Percentiles rank a stretch among this genome's conserved stretches.
These are phyloP conservation scores for Juglanconis oblonga DNA, from an alignment of 2,329 filamentous ascomycete species.

Conservation along the genomic window DNA sequence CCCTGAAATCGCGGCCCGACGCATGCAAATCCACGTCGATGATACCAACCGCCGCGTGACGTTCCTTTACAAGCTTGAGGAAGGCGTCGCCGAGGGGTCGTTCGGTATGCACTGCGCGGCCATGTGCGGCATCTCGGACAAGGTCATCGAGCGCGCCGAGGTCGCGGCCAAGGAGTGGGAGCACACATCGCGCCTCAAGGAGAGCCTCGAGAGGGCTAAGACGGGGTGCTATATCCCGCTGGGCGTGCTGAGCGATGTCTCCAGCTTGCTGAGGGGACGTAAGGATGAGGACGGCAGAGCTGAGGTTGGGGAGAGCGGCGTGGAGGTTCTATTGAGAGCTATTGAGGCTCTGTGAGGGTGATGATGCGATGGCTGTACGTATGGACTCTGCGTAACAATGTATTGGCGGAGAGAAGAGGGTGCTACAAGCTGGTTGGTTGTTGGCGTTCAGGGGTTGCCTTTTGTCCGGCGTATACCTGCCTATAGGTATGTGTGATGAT, in stretches of 20 bases:
- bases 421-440: background rate
- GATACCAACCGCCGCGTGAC: constrained; percentile 82
- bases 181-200: constrained; percentile 85
- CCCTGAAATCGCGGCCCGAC: constrained; percentile 78
- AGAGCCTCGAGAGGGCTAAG: constrained; percentile 79
- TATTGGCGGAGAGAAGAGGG: background rate
- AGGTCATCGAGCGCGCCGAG: constrained; percentile 83
- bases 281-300: constrained; percentile 28
- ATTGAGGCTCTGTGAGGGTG: constrained; percentile 52
- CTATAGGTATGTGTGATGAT: background rate
- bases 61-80: constrained; percentile 91
- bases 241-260: constrained; percentile 83
- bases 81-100: constrained; percentile 90
- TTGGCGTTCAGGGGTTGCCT: background rate
- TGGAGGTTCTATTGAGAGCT: constrained; percentile 59
- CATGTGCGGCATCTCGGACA: constrained; percentile 89
- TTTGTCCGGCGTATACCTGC: background rate
- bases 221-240: constrained; percentile 79
- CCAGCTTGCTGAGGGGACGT: constrained; percentile 66
- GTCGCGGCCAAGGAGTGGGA: constrained; percentile 90
- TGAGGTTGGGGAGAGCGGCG: constrained; percentile 46
- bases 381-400: background rate
- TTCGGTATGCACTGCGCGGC: constrained; percentile 99
- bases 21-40: constrained; percentile 95
- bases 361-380: background rate